phyloP scores from a whole-genome alignment of 148 eudicot genomes.

The Chenopodium berlandieri region DNA sequence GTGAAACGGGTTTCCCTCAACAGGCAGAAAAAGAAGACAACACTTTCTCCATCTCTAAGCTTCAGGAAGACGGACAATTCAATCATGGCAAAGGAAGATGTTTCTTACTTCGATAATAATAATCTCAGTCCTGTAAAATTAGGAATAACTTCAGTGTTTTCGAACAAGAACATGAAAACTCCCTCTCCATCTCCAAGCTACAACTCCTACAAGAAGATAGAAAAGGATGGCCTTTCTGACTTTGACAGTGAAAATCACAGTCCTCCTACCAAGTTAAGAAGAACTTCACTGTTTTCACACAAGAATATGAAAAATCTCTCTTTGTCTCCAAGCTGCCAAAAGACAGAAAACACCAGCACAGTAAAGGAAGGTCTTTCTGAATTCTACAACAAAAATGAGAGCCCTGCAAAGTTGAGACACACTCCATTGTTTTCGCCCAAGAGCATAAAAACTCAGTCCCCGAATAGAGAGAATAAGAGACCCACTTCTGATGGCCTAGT shows the following conservation, averaged over 20 bases:
- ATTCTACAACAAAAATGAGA: slow-evolving; percentile 41
- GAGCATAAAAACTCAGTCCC: slow-evolving; percentile 26
- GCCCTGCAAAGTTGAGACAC: slow-evolving; percentile 41
- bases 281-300: slow-evolving; percentile 38
- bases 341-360: slow-evolving; percentile 13
- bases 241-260: slow-evolving; percentile 44
- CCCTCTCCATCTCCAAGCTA: slow-evolving; percentile 31
- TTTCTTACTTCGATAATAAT: slow-evolving; percentile 33
- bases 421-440: slow-evolving; percentile 40
- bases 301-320: slow-evolving; percentile 33
- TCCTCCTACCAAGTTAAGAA: slow-evolving; percentile 48
- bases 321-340: slow-evolving; percentile 32
- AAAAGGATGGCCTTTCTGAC: slow-evolving; percentile 13
- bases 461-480: slow-evolving; percentile 37
- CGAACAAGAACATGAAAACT: slow-evolving; percentile 34
- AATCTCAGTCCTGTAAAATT: slow-evolving; percentile 44
- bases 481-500: slow-evolving; percentile 38
- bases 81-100: background rate
- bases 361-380: slow-evolving; percentile 10
- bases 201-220: slow-evolving; percentile 20
- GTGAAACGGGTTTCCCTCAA: slow-evolving; percentile 39
- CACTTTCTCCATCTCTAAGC: slow-evolving; percentile 29
- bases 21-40: slow-evolving; percentile 39
- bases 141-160: slow-evolving; percentile 38
- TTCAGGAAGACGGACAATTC: slow-evolving; percentile 24